Percentiles rank a stretch among this genome's conserved stretches.
phyloP scores from a whole-genome alignment of 2,329 filamentous ascomycete species.

The Fusarium camptoceras region DNA sequence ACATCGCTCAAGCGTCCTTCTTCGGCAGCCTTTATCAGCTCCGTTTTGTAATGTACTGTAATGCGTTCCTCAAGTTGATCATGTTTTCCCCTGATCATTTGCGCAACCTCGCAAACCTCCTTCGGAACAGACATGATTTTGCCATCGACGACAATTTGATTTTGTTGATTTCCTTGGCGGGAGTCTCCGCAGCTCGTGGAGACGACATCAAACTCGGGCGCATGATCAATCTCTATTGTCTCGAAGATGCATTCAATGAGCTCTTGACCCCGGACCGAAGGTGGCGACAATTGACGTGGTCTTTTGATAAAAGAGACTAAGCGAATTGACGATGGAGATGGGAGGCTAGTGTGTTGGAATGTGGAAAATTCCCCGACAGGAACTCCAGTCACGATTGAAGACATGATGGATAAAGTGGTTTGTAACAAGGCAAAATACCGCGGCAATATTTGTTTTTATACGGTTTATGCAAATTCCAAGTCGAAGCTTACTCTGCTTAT shows the following conservation, averaged over 20 bases:
- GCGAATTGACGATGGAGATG: not conserved
- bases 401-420: not conserved
- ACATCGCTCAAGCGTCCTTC: not conserved
- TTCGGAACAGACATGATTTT: not conserved
- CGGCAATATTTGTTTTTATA: not conserved
- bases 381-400: not conserved
- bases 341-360: not conserved
- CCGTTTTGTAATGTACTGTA: not conserved
- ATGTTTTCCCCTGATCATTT: not conserved
- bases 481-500: not conserved
- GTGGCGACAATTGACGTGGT: not conserved
- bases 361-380: not conserved
- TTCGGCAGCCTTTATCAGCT: not conserved
- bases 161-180: not conserved
- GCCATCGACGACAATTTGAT: not conserved
- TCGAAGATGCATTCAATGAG: not conserved
- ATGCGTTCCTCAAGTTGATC: not conserved
- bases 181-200: not conserved
- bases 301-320: not conserved
- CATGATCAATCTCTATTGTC: not conserved
- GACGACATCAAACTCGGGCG: not conserved
- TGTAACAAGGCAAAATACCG: not conserved
- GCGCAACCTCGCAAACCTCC: not conserved
- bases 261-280: not conserved
- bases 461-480: not conserved